Evolutionary conservation across 495 filamentous ascomycete genomes (phyloP).

Genomic region (Aspergillus indologenus): DNA sequence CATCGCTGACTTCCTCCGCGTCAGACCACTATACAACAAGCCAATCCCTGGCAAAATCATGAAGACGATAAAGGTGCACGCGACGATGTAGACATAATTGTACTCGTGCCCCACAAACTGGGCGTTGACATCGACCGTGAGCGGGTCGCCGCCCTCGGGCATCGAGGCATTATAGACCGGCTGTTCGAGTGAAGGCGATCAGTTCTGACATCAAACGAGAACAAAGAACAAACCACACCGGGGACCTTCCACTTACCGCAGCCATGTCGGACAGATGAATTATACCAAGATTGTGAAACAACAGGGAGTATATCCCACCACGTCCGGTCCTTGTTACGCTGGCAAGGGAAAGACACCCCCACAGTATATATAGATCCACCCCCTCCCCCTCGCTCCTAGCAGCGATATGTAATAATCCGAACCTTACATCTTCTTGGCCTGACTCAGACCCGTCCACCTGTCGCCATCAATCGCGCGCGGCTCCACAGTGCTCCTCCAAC

Average conservation of each 20-base stretch:
- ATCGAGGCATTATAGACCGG: slow-evolving; percentile 41
- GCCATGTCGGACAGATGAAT: not conserved
- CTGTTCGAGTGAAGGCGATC: slow-evolving; percentile 16
- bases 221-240: not conserved
- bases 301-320: too few relatives aligned
- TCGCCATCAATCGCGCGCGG: too few relatives aligned
- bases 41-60: slow-evolving; percentile 60
- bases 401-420: too few relatives aligned
- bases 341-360: too few relatives aligned
- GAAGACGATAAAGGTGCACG: slow-evolving; percentile 55
- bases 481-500: too few relatives aligned
- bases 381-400: too few relatives aligned
- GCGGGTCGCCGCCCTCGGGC: slow-evolving; percentile 45
- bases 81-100: slow-evolving; percentile 51
- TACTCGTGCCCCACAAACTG: slow-evolving; percentile 49
- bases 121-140: slow-evolving; percentile 47
- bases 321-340: too few relatives aligned
- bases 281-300: too few relatives aligned
- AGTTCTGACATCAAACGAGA: not conserved
- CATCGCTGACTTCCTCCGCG: slow-evolving; percentile 56
- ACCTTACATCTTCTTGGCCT: not conserved
- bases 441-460: too few relatives aligned
- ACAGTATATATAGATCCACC: too few relatives aligned
- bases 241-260: not conserved
- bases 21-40: slow-evolving; percentile 56